These are phyloP conservation scores for Coniochaeta prunicola DNA, from an alignment of 2,329 filamentous ascomycete species.

Conservation along the genomic window DNA sequence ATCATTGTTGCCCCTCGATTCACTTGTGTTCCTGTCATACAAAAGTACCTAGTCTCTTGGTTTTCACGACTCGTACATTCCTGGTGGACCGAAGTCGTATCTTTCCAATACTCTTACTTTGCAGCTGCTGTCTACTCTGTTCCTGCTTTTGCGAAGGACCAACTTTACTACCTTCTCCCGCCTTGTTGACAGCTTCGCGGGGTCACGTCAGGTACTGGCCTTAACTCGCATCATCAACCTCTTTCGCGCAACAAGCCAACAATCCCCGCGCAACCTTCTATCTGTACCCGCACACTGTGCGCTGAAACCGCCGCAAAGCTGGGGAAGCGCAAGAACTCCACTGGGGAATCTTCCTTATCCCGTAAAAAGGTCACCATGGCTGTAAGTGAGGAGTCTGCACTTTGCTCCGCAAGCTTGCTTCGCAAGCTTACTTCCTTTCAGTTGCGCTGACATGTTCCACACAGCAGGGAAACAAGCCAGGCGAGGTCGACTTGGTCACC, in stretches of 20 bases:
- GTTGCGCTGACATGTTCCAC: slow-evolving; percentile 2
- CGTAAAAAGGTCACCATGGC: slow-evolving; percentile 56
- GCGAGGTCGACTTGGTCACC: slow-evolving; percentile 55
- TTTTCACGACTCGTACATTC: background rate
- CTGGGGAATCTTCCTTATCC: slow-evolving; percentile 49
- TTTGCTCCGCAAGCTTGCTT: background rate
- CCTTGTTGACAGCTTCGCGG: slow-evolving; percentile 1
- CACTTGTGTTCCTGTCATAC: background rate
- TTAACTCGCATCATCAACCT: background rate
- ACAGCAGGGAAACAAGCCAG: slow-evolving; percentile 41
- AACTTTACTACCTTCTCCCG: slow-evolving; percentile 2
- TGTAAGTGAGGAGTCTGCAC: slow-evolving; percentile 45
- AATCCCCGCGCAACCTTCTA: background rate
- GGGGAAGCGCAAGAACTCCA: slow-evolving; percentile 62
- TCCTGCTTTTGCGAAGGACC: background rate
- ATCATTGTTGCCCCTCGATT: slow-evolving; percentile 1
- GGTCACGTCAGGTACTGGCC: slow-evolving; percentile 4
- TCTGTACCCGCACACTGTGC: background rate
- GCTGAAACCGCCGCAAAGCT: slow-evolving; percentile 35
- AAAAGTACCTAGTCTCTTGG: background rate
- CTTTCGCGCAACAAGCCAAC: background rate
- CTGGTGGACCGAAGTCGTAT: background rate
- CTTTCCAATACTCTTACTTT: background rate
- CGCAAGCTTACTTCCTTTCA: background rate
- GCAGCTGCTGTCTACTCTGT: background rate